A percentile compares a stretch with the other conserved stretches of the same genome.
Evolutionary conservation across 768 basidiomycete species (phyloP).

Genomic region (Lactarius akahatsu): DNA sequence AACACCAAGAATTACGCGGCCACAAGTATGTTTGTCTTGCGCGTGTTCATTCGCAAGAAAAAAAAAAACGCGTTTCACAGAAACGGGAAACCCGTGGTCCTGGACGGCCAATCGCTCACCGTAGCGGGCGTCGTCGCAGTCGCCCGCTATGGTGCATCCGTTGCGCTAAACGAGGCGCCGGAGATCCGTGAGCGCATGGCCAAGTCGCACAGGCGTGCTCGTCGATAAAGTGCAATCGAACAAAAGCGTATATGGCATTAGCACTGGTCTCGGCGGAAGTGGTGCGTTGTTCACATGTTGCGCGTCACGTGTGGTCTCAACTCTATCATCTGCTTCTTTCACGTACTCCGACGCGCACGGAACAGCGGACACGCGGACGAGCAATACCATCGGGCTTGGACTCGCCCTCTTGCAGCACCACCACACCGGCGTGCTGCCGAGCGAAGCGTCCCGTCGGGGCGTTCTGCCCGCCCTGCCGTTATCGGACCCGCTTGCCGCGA

Average conservation of each 20-base stretch:
- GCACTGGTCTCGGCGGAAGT: slow-evolving; percentile 84
- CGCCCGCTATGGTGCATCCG: slow-evolving; percentile 58
- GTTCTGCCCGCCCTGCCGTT: slow-evolving; percentile 63
- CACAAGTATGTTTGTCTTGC: slow-evolving; percentile 51
- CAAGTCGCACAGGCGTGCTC: slow-evolving; percentile 62
- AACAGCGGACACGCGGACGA: slow-evolving; percentile 82
- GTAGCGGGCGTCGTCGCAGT: slow-evolving; percentile 77
- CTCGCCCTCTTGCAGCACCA: slow-evolving; percentile 80
- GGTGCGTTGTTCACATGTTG: slow-evolving; percentile 38
- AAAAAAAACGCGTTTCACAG: slow-evolving; percentile 37
- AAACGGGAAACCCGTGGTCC: slow-evolving; percentile 58
- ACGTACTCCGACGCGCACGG: neutral
- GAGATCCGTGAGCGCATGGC: slow-evolving; percentile 51
- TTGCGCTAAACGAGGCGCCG: slow-evolving; percentile 50
- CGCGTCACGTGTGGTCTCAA: too few species aligned
- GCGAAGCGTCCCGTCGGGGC: slow-evolving; percentile 33
- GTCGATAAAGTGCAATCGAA: slow-evolving; percentile 62
- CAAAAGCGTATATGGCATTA: slow-evolving; percentile 81
- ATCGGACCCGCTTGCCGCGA: slow-evolving; percentile 61
- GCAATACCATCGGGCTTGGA: slow-evolving; percentile 68
- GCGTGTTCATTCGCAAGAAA: neutral
- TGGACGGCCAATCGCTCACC: slow-evolving; percentile 70
- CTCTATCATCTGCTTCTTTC: too few species aligned
- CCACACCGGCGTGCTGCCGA: slow-evolving; percentile 71
- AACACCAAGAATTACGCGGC: slow-evolving; percentile 58